phyloP scores from a whole-genome alignment of 257 asterid genomes.

The Prunella vulgaris region DNA sequence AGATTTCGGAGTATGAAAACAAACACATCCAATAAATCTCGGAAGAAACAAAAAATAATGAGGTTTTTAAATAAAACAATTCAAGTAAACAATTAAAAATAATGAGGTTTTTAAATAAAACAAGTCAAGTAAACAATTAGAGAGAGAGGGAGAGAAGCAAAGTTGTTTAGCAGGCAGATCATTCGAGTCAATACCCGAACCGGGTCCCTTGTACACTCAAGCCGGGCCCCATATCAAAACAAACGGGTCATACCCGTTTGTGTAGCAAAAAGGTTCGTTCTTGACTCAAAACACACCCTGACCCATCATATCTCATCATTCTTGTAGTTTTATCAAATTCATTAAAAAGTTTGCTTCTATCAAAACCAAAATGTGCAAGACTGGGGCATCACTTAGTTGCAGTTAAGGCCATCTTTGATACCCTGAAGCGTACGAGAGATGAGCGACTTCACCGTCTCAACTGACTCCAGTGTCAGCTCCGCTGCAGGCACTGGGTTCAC shows the following conservation, averaged over 20 bases:
- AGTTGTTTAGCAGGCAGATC: conserved; percentile 6
- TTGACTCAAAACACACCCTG: conserved; percentile 52
- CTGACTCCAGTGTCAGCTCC: conserved; percentile 58
- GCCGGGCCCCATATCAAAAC: neutral
- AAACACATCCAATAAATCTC: too few species aligned
- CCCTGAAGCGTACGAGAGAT: conserved; percentile 54
- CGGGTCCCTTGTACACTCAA: conserved; percentile 33
- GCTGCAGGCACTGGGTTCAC: conserved; percentile 49
- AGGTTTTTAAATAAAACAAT: too few species aligned
- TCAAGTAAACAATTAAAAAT: neutral
- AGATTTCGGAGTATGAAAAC: too few species aligned
- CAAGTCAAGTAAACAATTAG: neutral
- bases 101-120: neutral
- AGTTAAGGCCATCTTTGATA: conserved; percentile 45
- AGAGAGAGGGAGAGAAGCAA: conserved; percentile 7
- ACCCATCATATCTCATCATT: neutral
- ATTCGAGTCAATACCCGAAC: conserved; percentile 93
- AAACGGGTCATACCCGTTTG: neutral
- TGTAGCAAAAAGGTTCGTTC: conserved; percentile 65
- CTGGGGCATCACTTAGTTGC: conserved; percentile 26
- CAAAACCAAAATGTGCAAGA: neutral
- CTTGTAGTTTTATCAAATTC: too few species aligned
- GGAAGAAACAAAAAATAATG: too few species aligned
- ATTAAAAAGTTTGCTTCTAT: neutral
- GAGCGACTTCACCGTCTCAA: conserved; percentile 56